Conservation (phyloP, 2,329 filamentous ascomycete species). For the Monilinia laxa region DNA sequence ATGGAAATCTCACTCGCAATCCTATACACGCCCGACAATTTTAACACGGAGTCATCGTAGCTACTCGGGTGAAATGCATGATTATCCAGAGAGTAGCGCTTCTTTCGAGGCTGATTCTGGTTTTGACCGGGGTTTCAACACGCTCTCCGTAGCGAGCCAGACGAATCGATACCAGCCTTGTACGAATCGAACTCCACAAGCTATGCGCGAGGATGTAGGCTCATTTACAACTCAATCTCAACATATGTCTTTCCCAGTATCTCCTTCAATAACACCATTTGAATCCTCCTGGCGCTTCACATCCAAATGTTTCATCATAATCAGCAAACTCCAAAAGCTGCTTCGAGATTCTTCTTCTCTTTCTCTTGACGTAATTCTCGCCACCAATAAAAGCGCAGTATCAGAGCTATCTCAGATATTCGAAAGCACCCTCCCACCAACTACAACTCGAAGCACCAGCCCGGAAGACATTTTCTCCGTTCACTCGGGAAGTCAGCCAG, state of each 20-base stretch:
- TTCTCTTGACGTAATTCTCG: constrained; percentile 16
- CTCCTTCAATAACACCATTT: background rate
- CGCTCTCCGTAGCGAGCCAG: background rate
- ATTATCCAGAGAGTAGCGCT: background rate
- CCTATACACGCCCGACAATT: background rate
- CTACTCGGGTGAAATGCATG: background rate
- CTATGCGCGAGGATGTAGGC: background rate
- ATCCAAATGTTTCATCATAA: constrained; percentile 9
- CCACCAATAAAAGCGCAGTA: constrained; percentile 16
- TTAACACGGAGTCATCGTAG: background rate
- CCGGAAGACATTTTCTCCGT: background rate
- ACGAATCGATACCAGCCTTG: background rate
- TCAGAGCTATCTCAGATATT: constrained; percentile 10
- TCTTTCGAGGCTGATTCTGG: background rate
- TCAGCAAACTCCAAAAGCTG: constrained; percentile 15
- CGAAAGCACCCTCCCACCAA: background rate
- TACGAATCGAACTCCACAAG: background rate
- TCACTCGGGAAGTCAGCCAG: background rate
- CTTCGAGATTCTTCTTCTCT: constrained; percentile 11
- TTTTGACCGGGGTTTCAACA: constrained; percentile 2
- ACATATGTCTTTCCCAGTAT: background rate
- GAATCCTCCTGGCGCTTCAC: constrained; percentile 8
- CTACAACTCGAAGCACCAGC: background rate
- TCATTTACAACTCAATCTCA: background rate
- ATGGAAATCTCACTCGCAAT: constrained; percentile 5